These are phyloP conservation scores for Fusarium ambrosium DNA, from an alignment of 2,329 filamentous ascomycete species.

Conservation along the genomic window DNA sequence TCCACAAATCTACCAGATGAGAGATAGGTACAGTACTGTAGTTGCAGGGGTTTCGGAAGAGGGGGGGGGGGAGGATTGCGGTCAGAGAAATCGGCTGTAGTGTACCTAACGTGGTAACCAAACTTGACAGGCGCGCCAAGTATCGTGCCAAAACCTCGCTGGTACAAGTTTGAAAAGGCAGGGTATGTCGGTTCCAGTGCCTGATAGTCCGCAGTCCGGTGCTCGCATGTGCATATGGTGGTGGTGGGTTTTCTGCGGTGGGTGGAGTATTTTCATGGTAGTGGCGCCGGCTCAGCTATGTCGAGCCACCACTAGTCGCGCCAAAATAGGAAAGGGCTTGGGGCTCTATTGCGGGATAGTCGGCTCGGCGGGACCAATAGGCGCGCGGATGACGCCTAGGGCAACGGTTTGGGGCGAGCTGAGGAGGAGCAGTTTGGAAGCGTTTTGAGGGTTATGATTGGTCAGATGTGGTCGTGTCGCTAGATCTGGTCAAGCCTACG, in stretches of 20 bases:
- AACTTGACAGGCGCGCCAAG: constrained; percentile 24
- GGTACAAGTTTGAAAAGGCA: not conserved
- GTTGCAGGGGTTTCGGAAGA: constrained; percentile 26
- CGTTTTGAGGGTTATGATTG: constrained; percentile 19
- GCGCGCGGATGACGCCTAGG: constrained; percentile 42
- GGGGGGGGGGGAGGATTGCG: constrained; percentile 16
- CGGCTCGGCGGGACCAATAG: constrained; percentile 45
- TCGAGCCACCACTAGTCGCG: constrained; percentile 45
- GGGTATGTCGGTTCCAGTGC: not conserved
- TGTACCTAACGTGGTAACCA: constrained; percentile 2
- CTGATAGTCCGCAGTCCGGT: constrained; percentile 29
- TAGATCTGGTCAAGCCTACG: constrained; percentile 40
- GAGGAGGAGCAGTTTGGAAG: constrained; percentile 31
- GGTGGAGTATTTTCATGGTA: constrained; percentile 2
- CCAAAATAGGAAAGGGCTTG: constrained; percentile 41
- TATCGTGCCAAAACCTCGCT: constrained; percentile 6
- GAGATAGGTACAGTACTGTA: not conserved
- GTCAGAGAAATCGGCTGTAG: not conserved
- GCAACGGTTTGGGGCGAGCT: constrained; percentile 46
- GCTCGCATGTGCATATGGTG: constrained; percentile 10
- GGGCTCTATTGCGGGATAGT: constrained; percentile 35
- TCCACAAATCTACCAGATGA: not conserved
- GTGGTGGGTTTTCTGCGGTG: not conserved
- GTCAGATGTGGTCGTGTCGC: constrained; percentile 15
- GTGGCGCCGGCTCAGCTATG: constrained; percentile 44